These are phyloP conservation scores for Didymellaceae sp. DNA, from an alignment of 2,329 filamentous ascomycete genomes.

Conservation along the genomic window DNA sequence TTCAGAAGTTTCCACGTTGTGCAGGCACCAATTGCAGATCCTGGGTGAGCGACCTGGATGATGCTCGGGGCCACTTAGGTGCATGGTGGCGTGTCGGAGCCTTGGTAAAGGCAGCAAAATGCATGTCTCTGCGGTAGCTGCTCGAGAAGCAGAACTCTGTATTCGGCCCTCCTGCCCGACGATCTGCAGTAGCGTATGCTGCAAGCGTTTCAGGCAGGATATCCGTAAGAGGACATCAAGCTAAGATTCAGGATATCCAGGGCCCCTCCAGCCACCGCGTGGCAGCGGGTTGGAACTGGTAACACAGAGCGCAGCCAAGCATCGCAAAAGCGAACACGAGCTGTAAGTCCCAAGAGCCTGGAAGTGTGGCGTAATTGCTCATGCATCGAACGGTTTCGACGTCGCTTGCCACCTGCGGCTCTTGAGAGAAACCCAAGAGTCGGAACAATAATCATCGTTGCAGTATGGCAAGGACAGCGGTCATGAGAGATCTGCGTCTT, in stretches of 20 bases:
- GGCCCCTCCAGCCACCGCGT: neutral
- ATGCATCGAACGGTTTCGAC: neutral
- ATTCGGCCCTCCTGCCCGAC: neutral
- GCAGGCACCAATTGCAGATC: conserved; percentile 4
- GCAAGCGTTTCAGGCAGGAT: conserved; percentile 7
- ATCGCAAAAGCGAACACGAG: conserved; percentile 1
- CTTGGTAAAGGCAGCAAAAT: neutral
- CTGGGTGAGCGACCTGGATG: neutral
- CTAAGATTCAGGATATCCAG: neutral
- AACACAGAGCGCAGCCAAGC: neutral
- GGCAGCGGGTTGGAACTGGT: neutral
- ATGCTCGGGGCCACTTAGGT: neutral
- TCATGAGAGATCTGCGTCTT: conserved; percentile 4
- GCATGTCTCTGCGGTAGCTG: conserved; percentile 12
- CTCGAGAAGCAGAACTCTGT: conserved; percentile 10
- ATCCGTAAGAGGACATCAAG: conserved; percentile 1
- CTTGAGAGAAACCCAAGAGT: no score
- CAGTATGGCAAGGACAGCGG: neutral
- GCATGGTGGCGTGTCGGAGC: neutral
- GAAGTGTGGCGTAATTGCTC: neutral
- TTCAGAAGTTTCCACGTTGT: neutral
- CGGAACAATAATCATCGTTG: no score
- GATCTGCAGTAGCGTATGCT: conserved; percentile 11
- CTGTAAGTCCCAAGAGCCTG: neutral
- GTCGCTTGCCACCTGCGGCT: conserved; percentile 1